Evolutionary conservation across 2,329 filamentous ascomycete species (phyloP).

Genomic region (Alternaria postmessia): DNA sequence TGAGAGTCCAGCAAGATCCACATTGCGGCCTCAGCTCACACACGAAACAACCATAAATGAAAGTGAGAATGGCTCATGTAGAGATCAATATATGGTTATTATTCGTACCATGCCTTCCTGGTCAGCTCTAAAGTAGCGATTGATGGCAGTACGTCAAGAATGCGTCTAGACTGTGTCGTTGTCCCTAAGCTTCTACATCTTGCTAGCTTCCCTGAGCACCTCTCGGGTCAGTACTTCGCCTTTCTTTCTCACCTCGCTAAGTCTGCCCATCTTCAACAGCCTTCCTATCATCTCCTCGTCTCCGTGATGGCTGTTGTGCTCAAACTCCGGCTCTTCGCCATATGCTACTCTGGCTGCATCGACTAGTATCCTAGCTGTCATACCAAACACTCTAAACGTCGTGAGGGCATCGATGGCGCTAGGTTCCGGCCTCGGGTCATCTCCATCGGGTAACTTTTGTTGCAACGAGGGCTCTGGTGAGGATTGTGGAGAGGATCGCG

Average conservation of each 20-base stretch:
- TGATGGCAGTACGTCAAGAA: background rate
- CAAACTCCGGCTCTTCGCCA: slow-evolving; percentile 82
- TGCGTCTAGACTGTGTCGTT: background rate
- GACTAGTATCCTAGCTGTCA: slow-evolving; percentile 90
- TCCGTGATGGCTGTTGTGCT: slow-evolving; percentile 71
- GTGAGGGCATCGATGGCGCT: slow-evolving; percentile 52
- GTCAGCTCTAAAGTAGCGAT: background rate
- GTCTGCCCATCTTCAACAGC: slow-evolving; percentile 63
- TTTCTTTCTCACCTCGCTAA: slow-evolving; percentile 60
- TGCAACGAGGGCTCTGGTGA: slow-evolving; percentile 6
- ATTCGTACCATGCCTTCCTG: background rate
- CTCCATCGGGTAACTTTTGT: slow-evolving; percentile 21
- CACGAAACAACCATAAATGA: background rate
- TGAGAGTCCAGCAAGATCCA: background rate
- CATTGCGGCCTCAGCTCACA: background rate
- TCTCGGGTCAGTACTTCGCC: slow-evolving; percentile 63
- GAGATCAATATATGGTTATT: background rate
- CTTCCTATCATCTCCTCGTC: slow-evolving; percentile 71
- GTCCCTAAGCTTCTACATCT: slow-evolving; percentile 42
- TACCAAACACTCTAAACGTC: slow-evolving; percentile 88
- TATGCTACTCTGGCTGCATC: slow-evolving; percentile 89
- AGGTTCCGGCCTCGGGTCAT: slow-evolving; percentile 50
- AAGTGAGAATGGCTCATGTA: background rate
- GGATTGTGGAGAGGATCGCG: background rate
- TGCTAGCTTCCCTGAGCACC: slow-evolving; percentile 60